Evolutionary conservation across 345 rosid species (phyloP), one percentile per base, ranked within the genome.

Genomic region (Brassica nigra): DNA sequence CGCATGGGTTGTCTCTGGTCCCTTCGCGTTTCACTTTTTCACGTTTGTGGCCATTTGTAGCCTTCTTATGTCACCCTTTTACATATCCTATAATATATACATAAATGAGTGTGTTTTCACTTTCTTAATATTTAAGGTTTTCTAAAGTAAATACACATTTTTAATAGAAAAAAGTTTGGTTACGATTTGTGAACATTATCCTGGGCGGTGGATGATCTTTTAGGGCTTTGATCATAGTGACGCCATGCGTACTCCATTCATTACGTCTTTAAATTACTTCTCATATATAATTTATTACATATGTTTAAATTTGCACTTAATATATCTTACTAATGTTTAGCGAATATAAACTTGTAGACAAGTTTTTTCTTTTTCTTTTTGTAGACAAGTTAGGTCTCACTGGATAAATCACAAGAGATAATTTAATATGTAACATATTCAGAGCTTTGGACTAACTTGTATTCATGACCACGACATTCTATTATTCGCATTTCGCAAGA

Each of bases 1-100:
- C 92, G 97, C 98, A 90, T 91, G 98, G 94, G 73, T 78, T 83
- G 85, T 81, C 75, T 82, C 80, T 85, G 86, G 90, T 85, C 87
- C 91, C 92, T 87, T 81, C 76, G 71, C 63, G 70, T 61, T 79
- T 59, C 72, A 52, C 84, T 71, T 68, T 89, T 82, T 87, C 81
- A 78, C 82, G 79, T 78, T 78, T 81, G 37, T 61, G 65, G 70
- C 79, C 76, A 76, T 76, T 74, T 84, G 77, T 80, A 80, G 78
- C 31, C 74, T 79, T 62, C 79, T 80, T 68, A 80, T 80, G 78
- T 68, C 83, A 80, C 75, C 66, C 59, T 27, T 74, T 75, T 75
- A 64, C 68, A 64, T 71, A 18, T 62, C 70, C 6, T 69, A 64
- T 68, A 68, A 30, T 29, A 75, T 30, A 75, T 66, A 63, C 31